phyloP scores from a whole-genome alignment of 2,329 filamentous ascomycete genomes.

The Aspergillus piperis region DNA sequence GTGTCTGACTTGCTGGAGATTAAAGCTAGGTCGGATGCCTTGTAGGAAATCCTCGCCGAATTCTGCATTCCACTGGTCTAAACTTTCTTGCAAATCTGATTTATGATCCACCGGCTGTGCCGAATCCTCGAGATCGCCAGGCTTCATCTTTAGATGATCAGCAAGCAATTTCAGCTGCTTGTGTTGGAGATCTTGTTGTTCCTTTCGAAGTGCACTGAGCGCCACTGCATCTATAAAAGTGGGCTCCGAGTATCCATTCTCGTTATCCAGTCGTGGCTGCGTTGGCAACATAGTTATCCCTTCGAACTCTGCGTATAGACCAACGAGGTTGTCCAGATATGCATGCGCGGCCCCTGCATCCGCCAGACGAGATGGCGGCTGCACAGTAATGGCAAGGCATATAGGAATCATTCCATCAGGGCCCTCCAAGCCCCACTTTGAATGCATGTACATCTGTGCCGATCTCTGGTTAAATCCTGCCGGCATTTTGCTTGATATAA shows the following conservation, averaged over 20 bases:
- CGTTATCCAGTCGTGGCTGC: background rate
- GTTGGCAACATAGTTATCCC: slow-evolving; percentile 13
- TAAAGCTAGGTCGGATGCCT: slow-evolving; percentile 35
- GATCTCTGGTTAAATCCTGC: slow-evolving; percentile 27
- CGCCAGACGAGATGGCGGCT: slow-evolving; percentile 24
- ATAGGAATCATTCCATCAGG: slow-evolving; percentile 22
- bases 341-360: slow-evolving; percentile 17
- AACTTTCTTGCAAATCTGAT: slow-evolving; percentile 16
- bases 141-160: slow-evolving; percentile 8
- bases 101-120: background rate
- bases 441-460: slow-evolving; percentile 25
- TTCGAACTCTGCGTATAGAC: slow-evolving; percentile 18
- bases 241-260: background rate
- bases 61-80: slow-evolving; percentile 32
- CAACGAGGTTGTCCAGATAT: slow-evolving; percentile 27
- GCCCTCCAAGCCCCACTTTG: slow-evolving; percentile 30
- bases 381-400: slow-evolving; percentile 25
- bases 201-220: slow-evolving; percentile 2
- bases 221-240: slow-evolving; percentile 2
- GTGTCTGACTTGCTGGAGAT: slow-evolving; percentile 26
- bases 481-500: slow-evolving; percentile 35
- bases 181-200: slow-evolving; percentile 10
- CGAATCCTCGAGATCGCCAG: background rate
- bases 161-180: slow-evolving; percentile 14
- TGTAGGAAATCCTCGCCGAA: slow-evolving; percentile 31